These are phyloP conservation scores for Cadophora sp. DNA, from an alignment of 2,329 filamentous ascomycete genomes.

Conservation along the genomic window DNA sequence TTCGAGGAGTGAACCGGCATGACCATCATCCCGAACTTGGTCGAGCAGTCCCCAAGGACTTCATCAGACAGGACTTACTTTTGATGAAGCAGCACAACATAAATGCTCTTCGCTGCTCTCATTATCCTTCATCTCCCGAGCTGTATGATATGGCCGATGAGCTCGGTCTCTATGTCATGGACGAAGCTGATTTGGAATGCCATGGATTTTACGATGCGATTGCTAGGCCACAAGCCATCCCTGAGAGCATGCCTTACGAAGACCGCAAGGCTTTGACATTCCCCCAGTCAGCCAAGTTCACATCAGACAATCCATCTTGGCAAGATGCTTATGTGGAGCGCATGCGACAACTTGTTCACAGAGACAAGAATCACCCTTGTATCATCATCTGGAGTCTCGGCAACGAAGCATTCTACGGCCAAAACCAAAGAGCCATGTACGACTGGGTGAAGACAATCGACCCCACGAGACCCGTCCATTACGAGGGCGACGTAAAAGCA, in stretches of 20 bases:
- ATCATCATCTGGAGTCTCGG: conserved; percentile 77
- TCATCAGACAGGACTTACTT: conserved; percentile 56
- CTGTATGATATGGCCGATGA: conserved; percentile 68
- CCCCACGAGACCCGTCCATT: conserved; percentile 59
- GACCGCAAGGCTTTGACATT: conserved; percentile 65
- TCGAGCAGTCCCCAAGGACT: conserved; percentile 58
- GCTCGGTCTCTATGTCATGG: conserved; percentile 68
- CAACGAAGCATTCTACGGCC: conserved; percentile 76
- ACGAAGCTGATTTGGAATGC: conserved; percentile 59
- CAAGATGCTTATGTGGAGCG: conserved; percentile 71
- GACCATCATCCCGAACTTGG: conserved; percentile 70
- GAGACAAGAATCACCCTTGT: conserved; percentile 75
- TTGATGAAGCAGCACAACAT: conserved; percentile 66
- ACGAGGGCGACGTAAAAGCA: conserved; percentile 60
- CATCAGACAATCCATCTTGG: conserved; percentile 67
- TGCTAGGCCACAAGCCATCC: conserved; percentile 57
- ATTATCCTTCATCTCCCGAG: conserved; percentile 69
- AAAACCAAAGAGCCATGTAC: conserved; percentile 73
- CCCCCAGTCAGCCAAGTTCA: conserved; percentile 60
- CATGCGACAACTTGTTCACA: conserved; percentile 65
- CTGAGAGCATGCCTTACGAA: conserved; percentile 63
- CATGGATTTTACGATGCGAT: conserved; percentile 54
- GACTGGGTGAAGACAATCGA: conserved; percentile 58
- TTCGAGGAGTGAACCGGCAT: conserved; percentile 72
- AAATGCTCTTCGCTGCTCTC: conserved; percentile 72